Base-by-base conservation (phyloP, 495 filamentous ascomycete genomes). In the Evernia prunastri region DNA sequence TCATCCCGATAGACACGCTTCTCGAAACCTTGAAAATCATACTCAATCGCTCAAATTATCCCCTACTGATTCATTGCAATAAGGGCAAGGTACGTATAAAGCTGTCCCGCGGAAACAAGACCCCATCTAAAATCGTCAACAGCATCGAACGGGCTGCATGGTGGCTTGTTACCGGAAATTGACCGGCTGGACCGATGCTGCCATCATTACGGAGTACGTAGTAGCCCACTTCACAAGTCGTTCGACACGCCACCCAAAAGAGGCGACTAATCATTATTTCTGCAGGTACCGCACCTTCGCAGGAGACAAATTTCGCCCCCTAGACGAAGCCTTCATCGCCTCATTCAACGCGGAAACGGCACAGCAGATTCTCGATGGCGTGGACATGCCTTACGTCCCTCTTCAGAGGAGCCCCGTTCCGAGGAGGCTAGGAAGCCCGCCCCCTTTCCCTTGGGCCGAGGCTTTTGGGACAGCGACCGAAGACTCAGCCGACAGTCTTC, bases 121-220 rank as follows among this genome's bases (percentile, higher is more conserved):
- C 53, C 31, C 25, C 27, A 6, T 27, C 49, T 66, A 63, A 59
- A n/a, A 23, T 66, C 33, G 17, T 47, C 20, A 45, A 43, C 63
- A 89, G 83, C 91, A 96, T 68, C 88, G 91, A 29, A 95, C 91
- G 36, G 91, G 91, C 43, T 94, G 90, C 69, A 84, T 91, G 13
- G 80, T 90, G 49, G 91, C 80, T 25, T 84, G 86, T 61, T 78
- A 94, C 42, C 84, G 91, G 42, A 87, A 86, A 68, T 67, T 84
- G 15, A 75, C 80, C 42, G 84, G 84, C 4, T 88, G 87, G 86
- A 73, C 80, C 11, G 63, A 83, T 5, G 67, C 76, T 4, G 74
- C 76, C 37, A 82, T 87, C 59, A 69, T 90, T 42, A 71, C 78
- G 35, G 91, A 96, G 70, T 96, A 93, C 71, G 35, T 64, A 43